These are phyloP conservation scores for Colletotrichum sp. DNA, from an alignment of 2,329 filamentous ascomycete species.

Conservation along the genomic window DNA sequence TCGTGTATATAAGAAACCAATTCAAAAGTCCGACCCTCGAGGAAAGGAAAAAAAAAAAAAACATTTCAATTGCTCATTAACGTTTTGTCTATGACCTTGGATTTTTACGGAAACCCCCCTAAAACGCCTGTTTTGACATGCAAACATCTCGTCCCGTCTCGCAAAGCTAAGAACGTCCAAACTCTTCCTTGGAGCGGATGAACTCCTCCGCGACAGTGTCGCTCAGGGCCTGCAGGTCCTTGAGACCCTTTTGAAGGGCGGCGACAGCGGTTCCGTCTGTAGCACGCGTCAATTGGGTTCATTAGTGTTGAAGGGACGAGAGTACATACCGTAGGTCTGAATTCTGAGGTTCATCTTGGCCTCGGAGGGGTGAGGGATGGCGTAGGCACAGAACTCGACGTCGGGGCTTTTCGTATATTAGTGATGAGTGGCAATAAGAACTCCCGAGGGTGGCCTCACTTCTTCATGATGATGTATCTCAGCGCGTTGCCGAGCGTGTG, in stretches of 20 bases:
- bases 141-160: background rate
- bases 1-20: conserved; percentile 16
- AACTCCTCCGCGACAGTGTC: conserved; percentile 96
- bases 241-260: conserved; percentile 87
- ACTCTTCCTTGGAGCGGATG: conserved; percentile 28
- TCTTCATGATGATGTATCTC: conserved; percentile 97
- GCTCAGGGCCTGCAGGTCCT: conserved; percentile 88
- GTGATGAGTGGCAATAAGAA: background rate
- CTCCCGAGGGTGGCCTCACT: conserved; percentile 57
- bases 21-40: conserved; percentile 6
- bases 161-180: conserved; percentile 43
- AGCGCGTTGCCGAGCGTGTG: conserved; percentile 95
- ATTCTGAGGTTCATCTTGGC: conserved; percentile 96
- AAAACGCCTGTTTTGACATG: background rate
- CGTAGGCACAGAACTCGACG: conserved; percentile 98
- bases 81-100: conserved; percentile 3
- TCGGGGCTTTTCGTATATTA: conserved; percentile 67
- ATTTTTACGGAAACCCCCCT: background rate
- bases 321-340: conserved; percentile 82
- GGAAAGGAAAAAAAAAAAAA: background rate
- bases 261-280: conserved; percentile 81
- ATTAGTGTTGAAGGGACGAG: background rate
- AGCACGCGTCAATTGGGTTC: conserved; percentile 12
- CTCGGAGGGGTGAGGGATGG: conserved; percentile 96
- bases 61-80: background rate